Evolutionary conservation across 768 basidiomycete genomes (phyloP).

Genomic region (Chalciporus sphaerocephalus): DNA sequence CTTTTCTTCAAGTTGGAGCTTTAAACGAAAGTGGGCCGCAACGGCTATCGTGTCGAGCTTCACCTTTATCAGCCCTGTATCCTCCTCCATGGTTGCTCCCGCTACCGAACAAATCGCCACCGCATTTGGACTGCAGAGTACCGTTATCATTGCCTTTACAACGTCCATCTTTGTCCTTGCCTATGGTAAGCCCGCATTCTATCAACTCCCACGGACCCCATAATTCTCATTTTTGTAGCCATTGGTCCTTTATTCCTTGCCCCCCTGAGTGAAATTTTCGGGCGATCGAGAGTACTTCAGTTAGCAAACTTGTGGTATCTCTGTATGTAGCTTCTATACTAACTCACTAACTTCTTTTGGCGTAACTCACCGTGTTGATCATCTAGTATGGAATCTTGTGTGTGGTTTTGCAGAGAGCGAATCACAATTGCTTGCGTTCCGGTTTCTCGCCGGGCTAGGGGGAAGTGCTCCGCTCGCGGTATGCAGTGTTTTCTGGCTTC

Average conservation of each 20-base stretch:
- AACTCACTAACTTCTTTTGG: neutral
- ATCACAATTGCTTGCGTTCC: constrained; percentile 58
- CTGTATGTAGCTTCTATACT: constrained; percentile 33
- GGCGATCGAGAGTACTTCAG: constrained; percentile 60
- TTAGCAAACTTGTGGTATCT: constrained; percentile 63
- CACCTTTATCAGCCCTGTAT: constrained; percentile 64
- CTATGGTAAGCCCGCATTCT: constrained; percentile 42
- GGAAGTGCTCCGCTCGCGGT: constrained; percentile 65
- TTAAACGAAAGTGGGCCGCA: constrained; percentile 57
- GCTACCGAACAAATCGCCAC: constrained; percentile 48
- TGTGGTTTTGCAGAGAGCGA: constrained; percentile 62
- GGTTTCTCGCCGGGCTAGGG: constrained; percentile 66
- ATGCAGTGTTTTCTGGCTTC: neutral
- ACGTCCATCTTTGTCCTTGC: constrained; percentile 59
- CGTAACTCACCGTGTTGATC: neutral
- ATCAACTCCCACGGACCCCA: neutral
- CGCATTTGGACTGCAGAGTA: constrained; percentile 52
- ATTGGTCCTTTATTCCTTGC: constrained; percentile 43
- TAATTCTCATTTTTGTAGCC: constrained; percentile 3
- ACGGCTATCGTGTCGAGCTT: constrained; percentile 63
- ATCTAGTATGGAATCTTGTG: constrained; percentile 54
- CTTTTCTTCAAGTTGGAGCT: constrained; percentile 46
- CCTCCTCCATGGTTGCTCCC: constrained; percentile 74
- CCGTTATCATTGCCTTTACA: constrained; percentile 48
- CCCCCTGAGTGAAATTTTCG: constrained; percentile 69